Base-by-base conservation (phyloP, 805 yeast genomes). In the Kuraishia floccosa region DNA sequence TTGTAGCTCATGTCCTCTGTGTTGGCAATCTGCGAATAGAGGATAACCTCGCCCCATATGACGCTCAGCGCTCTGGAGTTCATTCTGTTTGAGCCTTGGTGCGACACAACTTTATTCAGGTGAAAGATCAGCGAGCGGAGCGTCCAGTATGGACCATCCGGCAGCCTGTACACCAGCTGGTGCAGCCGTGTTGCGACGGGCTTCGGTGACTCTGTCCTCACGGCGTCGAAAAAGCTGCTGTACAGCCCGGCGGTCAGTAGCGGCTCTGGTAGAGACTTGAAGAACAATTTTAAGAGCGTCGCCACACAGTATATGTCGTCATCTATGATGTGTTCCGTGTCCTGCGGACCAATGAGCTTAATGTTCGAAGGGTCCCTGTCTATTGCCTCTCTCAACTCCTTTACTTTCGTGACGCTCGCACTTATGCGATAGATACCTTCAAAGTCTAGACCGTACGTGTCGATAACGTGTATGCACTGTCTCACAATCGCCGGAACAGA, bases 61-160 rank as follows among this genome's bases (percentile, higher is more conserved):
- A 84, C 83, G 28, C 94, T 83, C 43, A 91, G 54, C 36, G 81
- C 78, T 46, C 78, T 77, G 35, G 76, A 65, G 28, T 75, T 75
- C 98, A 91, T 91, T 49, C 91, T 68, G 49, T 86, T 85, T 22
- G 55, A 42, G 14, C 64, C 63, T 44, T 76, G 77, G 34, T 74
- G 63, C 18, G 68, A 66, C 24, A 78, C 72, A 10, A 91, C 76
- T 34, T 78, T 70, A 25, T 39, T 41, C 38, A 91, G 68, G 52
- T 91, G 99, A 65, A 89, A 84, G 2, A 87, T 60, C 40, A 91
- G 58, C 22, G 84, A 74, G 40, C 96, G 63, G 42, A 91, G 63
- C 0, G 97, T 87, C 64, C 94, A 87, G 52, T 91, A 91, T 35
- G 89, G 85, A 1, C 94, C 91, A 56, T 91, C 98, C 0, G 96